Evolutionary conservation across 176 grass and related monocot species (phyloP).

Genomic region (Canna indica): DNA sequence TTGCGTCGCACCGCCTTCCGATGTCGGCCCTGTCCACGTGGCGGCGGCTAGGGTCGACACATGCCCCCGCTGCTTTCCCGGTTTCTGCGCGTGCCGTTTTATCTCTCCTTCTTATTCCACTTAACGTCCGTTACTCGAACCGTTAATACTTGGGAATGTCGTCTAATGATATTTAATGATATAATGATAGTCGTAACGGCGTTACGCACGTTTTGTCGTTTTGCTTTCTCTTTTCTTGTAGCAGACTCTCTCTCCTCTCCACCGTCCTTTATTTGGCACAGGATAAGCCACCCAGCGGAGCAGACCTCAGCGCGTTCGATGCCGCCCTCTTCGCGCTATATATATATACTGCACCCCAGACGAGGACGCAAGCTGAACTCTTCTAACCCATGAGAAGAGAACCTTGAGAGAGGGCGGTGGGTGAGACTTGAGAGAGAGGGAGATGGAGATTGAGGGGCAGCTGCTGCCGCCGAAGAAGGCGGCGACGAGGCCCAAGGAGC

Average conservation of each 20-base stretch:
- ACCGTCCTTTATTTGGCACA: background rate
- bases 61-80: background rate
- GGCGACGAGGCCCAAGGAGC: constrained; percentile 6
- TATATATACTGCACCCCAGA: background rate
- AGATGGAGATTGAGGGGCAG: constrained; percentile 2
- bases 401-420: background rate
- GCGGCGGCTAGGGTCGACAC: background rate
- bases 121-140: background rate
- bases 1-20: background rate
- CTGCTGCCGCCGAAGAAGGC: background rate
- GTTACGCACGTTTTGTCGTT: background rate
- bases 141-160: too few relatives aligned
- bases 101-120: background rate
- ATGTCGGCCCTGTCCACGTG: background rate
- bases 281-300: background rate
- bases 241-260: background rate
- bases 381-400: background rate
- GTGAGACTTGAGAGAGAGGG: too few relatives aligned
- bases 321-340: background rate
- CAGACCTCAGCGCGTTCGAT: background rate
- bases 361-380: background rate
- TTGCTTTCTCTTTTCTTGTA: background rate
- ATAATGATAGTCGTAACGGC: background rate
- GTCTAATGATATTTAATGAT: too few relatives aligned
- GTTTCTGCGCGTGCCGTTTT: background rate